Evolutionary conservation across 495 filamentous ascomycete genomes (phyloP).

Genomic region (Penicillium nucicola): DNA sequence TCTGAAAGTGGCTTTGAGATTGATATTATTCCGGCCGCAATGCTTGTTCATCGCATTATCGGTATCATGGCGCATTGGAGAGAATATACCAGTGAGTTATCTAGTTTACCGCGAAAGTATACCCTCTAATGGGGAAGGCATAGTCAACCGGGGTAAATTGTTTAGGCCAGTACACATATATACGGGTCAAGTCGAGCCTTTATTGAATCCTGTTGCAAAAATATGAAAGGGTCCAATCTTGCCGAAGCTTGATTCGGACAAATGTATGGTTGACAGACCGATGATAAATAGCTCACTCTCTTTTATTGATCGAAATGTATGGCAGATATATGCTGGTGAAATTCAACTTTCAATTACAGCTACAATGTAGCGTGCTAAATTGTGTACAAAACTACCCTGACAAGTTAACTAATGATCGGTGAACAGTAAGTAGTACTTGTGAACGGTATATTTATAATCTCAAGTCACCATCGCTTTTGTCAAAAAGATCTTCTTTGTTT

Average conservation of each 20-base stretch:
- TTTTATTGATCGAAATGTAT: too few relatives aligned
- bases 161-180: slow-evolving; percentile 33
- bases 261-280: too few relatives aligned
- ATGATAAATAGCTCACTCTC: too few relatives aligned
- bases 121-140: background rate
- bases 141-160: slow-evolving; percentile 31
- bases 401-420: too few relatives aligned
- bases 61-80: slow-evolving; percentile 45
- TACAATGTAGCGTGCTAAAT: too few relatives aligned
- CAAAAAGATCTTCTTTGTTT: too few relatives aligned
- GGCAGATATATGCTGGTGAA: too few relatives aligned
- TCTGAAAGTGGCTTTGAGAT: slow-evolving; percentile 27
- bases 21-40: slow-evolving; percentile 35
- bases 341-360: too few relatives aligned
- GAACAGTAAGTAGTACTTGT: too few relatives aligned
- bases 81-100: slow-evolving; percentile 35
- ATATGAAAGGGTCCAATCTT: slow-evolving; percentile 2
- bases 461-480: too few relatives aligned
- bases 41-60: slow-evolving; percentile 32
- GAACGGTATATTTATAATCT: background rate
- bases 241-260: too few relatives aligned
- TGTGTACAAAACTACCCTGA: too few relatives aligned
- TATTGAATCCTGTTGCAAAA: background rate
- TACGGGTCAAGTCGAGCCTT: slow-evolving; percentile 11
- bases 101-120: background rate